phyloP scores from a whole-genome alignment of 495 filamentous ascomycete species.

The Physcia stellaris region DNA sequence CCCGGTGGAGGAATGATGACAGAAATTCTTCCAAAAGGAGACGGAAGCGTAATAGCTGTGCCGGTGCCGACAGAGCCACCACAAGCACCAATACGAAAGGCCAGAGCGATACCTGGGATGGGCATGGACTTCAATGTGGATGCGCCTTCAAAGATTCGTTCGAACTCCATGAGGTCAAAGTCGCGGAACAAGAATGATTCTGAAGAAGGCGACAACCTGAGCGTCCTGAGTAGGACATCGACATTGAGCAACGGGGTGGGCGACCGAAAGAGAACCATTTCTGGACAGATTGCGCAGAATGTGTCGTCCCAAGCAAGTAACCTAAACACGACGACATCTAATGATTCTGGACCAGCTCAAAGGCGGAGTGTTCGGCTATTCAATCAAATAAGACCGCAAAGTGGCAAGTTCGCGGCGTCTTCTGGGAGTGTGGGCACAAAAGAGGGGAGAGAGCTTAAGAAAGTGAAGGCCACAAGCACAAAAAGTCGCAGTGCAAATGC shows the following conservation, averaged over 20 bases:
- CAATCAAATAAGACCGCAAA: constrained; percentile 51
- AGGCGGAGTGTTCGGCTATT: constrained; percentile 70
- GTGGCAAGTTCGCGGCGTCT: constrained; percentile 34
- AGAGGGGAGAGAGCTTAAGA: constrained; percentile 62
- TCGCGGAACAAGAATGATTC: constrained; percentile 31
- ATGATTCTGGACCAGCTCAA: constrained; percentile 55
- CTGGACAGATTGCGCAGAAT: constrained; percentile 64
- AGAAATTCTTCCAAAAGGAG: constrained; percentile 8
- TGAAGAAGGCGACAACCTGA: constrained; percentile 29
- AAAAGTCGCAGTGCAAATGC: constrained; percentile 40
- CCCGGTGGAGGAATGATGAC: constrained; percentile 4
- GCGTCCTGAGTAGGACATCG: constrained; percentile 23
- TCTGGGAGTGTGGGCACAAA: constrained; percentile 33
- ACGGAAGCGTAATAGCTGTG: constrained; percentile 2
- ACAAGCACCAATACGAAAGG: constrained; percentile 50
- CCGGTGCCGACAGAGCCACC: constrained; percentile 39
- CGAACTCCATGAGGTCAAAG: constrained; percentile 36
- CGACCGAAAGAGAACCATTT: constrained; percentile 73
- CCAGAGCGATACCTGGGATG: constrained; percentile 41
- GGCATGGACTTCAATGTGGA: constrained; percentile 38
- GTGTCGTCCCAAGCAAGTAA: constrained; percentile 35
- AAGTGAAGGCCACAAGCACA: constrained; percentile 51
- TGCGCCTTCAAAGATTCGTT: constrained; percentile 50
- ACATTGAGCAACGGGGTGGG: constrained; percentile 18
- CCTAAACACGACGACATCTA: constrained; percentile 3